Percentiles rank a stretch among this genome's conserved stretches.
phyloP scores from a whole-genome alignment of 176 grass and related monocot genomes.

The Cocos nucifera region DNA sequence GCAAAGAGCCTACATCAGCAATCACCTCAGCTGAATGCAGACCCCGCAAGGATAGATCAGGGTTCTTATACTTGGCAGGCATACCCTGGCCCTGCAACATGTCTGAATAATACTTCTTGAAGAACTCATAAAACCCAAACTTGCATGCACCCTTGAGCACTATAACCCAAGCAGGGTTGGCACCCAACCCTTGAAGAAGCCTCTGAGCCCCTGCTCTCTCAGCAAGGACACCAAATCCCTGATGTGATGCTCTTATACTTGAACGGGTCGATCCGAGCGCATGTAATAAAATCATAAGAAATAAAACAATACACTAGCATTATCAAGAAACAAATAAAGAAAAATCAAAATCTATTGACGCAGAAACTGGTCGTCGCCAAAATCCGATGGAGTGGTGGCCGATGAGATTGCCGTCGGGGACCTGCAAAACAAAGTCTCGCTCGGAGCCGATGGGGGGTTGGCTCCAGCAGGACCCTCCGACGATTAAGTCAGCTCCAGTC shows the following conservation, averaged over 20 bases:
- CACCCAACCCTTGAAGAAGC: slow-evolving; percentile 75
- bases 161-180: slow-evolving; percentile 82
- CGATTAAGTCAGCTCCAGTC: too few species aligned
- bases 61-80: slow-evolving; percentile 64
- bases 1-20: slow-evolving; percentile 74
- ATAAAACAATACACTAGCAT: neutral
- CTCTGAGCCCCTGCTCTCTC: slow-evolving; percentile 50
- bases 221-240: slow-evolving; percentile 63
- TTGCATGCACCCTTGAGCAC: slow-evolving; percentile 83
- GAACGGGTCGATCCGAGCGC: slow-evolving; percentile 50
- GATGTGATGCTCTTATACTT: slow-evolving; percentile 76
- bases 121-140: slow-evolving; percentile 78
- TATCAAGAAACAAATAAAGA: neutral
- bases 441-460: too few species aligned
- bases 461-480: too few species aligned
- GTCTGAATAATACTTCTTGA: slow-evolving; percentile 78
- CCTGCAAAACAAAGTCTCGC: too few species aligned
- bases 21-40: slow-evolving; percentile 58
- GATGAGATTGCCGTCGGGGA: too few species aligned
- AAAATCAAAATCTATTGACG: too few species aligned
- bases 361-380: too few species aligned
- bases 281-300: neutral
- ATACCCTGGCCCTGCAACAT: slow-evolving; percentile 50
- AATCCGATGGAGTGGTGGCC: too few species aligned
- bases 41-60: slow-evolving; percentile 68